Conservation (phyloP, 345 rosid species). For the Euphorbia peplus region DNA sequence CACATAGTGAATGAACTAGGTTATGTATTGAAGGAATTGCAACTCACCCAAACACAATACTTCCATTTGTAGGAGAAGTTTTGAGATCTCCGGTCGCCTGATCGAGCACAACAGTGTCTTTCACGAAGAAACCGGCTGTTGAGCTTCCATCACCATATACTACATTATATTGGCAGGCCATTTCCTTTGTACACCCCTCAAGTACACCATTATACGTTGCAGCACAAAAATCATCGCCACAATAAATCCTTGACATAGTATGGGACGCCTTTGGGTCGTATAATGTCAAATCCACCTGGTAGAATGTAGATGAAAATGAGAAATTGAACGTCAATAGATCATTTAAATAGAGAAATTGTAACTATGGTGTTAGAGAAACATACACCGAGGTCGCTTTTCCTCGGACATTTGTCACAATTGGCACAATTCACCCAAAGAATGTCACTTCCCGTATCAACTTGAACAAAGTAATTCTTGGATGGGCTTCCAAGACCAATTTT, state of each 20-base stretch:
- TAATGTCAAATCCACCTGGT: conserved; percentile 54
- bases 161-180: conserved; percentile 55
- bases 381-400: conserved; percentile 71
- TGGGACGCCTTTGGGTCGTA: conserved; percentile 50
- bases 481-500: conserved; percentile 71
- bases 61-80: conserved; percentile 45
- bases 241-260: conserved; percentile 41
- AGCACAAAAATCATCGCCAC: conserved; percentile 59
- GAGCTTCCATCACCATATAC: conserved; percentile 82
- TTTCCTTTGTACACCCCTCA: conserved; percentile 47
- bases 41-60: conserved; percentile 67
- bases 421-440: conserved; percentile 81
- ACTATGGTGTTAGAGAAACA: conserved; percentile 22
- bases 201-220: conserved; percentile 35
- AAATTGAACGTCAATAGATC: neutral
- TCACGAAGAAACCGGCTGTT: conserved; percentile 65
- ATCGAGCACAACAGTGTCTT: conserved; percentile 48
- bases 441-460: conserved; percentile 96
- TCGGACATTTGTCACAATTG: conserved; percentile 66
- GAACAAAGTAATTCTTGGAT: conserved; percentile 68
- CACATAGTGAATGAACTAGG: too few species aligned
- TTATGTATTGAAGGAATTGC: neutral
- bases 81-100: conserved; percentile 51
- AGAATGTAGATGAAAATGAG: neutral
- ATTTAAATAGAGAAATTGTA: neutral